Base-by-base conservation (phyloP, 73 alveolate genomes). In the Paramecium biaurelia region DNA sequence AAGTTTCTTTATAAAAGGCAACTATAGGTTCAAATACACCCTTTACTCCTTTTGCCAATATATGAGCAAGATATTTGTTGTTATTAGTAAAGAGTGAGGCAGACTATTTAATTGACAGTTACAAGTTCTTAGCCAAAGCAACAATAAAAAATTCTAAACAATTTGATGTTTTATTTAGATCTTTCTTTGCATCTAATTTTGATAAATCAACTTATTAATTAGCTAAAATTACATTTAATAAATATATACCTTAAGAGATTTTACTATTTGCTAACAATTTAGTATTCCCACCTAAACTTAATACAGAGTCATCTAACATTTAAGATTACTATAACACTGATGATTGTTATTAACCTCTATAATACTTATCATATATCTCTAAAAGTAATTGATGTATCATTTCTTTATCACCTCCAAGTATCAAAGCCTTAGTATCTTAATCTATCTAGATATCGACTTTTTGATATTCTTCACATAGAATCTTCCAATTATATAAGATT, bases 81-180 rank as follows among this genome's bases (percentile, higher is more conserved):
- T 97, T 97, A 93, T 98, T 96, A n/a, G 99, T 92, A 57, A 98
- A 96, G 70, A 98, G 93, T 37, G 99, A 98, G 7, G 99, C 99
- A 12, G 99, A 98, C 95, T 98, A 96, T 58, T 98, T 96, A 7
- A 99, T 97, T 58, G 93, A 95, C 93, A 98, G 93, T 23, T 95
- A 92, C 95, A 98, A 93, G 34, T 96, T 79, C 86, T 96, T 93
- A 26, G 98, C 96, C 37, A 98, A 93, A 18, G 98, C 95, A 1
- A 96, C 95, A 14, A 98, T 90, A 47, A 98, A 94, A 95, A 95
- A 98, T 92, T 98, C 99, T 59, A 98, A 93, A 35, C 95, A 90
- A 42, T 76, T 88, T 8, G 92, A 47, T 14, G 95, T 53, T 76
- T 86, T 82, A 41, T 21, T 68, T n/a, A 93, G 67, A 24, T 92